phyloP scores from a whole-genome alignment of 2,329 filamentous ascomycete genomes.

The Aspergillus pseudoglaucus region DNA sequence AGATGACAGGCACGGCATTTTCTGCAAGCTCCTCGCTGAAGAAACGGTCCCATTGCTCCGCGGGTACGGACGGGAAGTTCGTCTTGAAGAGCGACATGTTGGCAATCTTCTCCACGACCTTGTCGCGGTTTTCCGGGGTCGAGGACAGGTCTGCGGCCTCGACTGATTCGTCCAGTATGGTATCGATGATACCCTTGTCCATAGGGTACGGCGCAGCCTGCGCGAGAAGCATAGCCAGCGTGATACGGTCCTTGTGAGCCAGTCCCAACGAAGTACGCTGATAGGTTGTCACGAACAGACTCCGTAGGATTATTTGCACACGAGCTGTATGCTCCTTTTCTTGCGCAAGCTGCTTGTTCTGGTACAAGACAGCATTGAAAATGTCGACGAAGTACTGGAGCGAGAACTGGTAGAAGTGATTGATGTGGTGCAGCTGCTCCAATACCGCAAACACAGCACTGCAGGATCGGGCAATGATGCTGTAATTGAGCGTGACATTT shows the following conservation, averaged over 20 bases:
- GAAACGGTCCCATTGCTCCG: constrained; percentile 72
- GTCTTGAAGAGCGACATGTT: constrained; percentile 69
- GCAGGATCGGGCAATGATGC: constrained; percentile 86
- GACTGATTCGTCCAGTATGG: constrained; percentile 71
- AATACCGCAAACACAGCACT: constrained; percentile 95
- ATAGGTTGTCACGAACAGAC: constrained; percentile 86
- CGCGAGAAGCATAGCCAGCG: constrained; percentile 86
- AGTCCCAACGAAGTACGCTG: constrained; percentile 89
- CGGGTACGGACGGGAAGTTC: constrained; percentile 56
- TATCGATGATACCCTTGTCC: constrained; percentile 83
- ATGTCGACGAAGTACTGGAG: constrained; percentile 97
- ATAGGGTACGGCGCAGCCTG: constrained; percentile 95
- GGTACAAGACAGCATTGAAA: constrained; percentile 83
- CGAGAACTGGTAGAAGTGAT: constrained; percentile 99
- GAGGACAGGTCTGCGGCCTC: constrained; percentile 74
- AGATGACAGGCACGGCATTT: constrained; percentile 69
- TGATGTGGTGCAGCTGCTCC: constrained; percentile 94
- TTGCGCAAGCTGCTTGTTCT: constrained; percentile 64
- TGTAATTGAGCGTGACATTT: constrained; percentile 89
- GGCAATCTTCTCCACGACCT: constrained; percentile 61
- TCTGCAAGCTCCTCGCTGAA: constrained; percentile 80
- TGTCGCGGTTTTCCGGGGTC: constrained; percentile 55
- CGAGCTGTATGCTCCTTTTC: constrained; percentile 71
- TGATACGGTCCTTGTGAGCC: constrained; percentile 89
- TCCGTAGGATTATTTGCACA: constrained; percentile 81